Base-by-base conservation (phyloP, 2,329 filamentous ascomycete genomes). In the Ophiostoma quercus region DNA sequence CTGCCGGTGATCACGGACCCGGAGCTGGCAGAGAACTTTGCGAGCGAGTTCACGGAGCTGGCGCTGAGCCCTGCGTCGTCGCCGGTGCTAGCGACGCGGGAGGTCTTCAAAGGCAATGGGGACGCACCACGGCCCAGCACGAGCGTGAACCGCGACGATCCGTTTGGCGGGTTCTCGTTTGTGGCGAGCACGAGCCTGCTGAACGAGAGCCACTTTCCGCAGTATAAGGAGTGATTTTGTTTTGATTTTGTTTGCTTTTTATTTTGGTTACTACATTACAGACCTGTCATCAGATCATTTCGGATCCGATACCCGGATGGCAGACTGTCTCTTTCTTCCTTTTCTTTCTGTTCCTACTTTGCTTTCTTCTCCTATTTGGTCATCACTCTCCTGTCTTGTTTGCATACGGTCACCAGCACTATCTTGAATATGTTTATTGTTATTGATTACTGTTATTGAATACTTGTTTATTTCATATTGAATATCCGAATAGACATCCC, bases 21-120 rank as follows among this genome's bases (percentile, higher is more conserved):
- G 0, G 94, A 96, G 78, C 84, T 97, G 65, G 95, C 95, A 0
- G 96, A 99, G 85, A 99, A 99, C 80, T 99, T 99, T 80, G 87
- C 91, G 0, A 83, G 84, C n/a, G 93, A 97, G 77, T 99, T 99
- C 78, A 99, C 94, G 0, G 88, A 91, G 69, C 80, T 97, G 73
- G 87, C 92, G 3, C 83, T 98, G 68, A 96, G 91, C 77, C 92
- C 93, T 6, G 84, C 91, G 1, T 77, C 88, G 69, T 80, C 80
- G 12, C 79, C 76, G 73, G 41, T 43, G 14, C 37, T 66, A 14
- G n/a, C 37, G 65, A 29, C 39, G 65, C 34, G 57, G 11, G 57
- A 62, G 25, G 6, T 29, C 25, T 29, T 29, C 25, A 29, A 29
- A 29, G 25, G 25, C 25, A 29, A 29, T 29, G 25, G 25, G 25